A percentile compares a stretch with the other conserved stretches of the same genome.
Conservation (phyloP, 2,329 filamentous ascomycete species). For the Colletotrichum camelliae region DNA sequence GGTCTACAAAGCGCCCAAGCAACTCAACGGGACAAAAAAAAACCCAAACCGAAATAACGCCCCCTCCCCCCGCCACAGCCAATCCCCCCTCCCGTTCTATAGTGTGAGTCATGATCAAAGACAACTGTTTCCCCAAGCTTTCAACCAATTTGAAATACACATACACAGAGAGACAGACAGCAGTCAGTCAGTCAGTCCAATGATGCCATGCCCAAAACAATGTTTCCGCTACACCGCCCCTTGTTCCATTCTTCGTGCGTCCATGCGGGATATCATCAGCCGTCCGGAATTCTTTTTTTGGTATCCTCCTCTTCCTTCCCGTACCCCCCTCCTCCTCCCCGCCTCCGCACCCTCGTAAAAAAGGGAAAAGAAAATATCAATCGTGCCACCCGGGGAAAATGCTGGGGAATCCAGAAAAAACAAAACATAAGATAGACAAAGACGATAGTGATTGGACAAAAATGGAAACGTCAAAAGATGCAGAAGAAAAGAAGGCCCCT, state of each 20-base stretch:
- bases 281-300: background rate
- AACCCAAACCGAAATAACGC: background rate
- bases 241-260: background rate
- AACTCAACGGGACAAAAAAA: background rate
- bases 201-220: constrained; percentile 1
- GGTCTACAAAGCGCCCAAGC: background rate
- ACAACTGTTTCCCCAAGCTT: background rate
- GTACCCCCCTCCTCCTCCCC: background rate
- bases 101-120: constrained; percentile 4
- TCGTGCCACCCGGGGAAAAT: background rate
- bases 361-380: background rate
- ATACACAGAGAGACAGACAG: background rate
- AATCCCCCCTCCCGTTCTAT: background rate
- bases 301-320: background rate
- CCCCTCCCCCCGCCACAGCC: background rate
- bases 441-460: background rate
- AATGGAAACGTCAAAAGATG: background rate
- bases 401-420: background rate
- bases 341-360: background rate
- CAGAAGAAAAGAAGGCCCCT: background rate
- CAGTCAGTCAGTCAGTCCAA: background rate
- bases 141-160: background rate
- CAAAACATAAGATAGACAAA: background rate
- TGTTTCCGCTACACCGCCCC: constrained; percentile 5
- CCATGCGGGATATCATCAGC: constrained; percentile 15